phyloP scores from a whole-genome alignment of 208 protist genomes.

The Blastocrithidia nonstop region DNA sequence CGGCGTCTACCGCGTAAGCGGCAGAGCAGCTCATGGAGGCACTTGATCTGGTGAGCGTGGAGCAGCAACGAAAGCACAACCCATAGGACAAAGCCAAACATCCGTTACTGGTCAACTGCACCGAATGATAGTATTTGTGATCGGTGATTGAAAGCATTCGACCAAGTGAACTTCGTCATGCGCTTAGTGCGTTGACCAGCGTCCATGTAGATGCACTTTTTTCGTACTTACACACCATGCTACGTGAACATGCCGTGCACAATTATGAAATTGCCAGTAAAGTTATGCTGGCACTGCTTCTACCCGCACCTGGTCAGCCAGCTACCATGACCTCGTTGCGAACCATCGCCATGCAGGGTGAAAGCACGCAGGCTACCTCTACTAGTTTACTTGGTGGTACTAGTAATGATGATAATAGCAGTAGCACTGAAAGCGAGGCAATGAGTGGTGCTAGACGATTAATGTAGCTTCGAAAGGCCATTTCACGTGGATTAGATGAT shows the following conservation, averaged over 20 bases:
- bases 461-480: constrained; percentile 24
- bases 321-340: constrained; percentile 11
- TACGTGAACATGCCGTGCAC: constrained; percentile 38
- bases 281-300: constrained; percentile 54
- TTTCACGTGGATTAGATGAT: constrained; percentile 47
- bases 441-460: constrained; percentile 44
- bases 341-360: constrained; percentile 32
- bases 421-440: neutral
- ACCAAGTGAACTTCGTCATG: constrained; percentile 68
- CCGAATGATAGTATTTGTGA: constrained; percentile 75
- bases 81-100: constrained; percentile 30
- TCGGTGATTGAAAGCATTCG: constrained; percentile 62
- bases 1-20: constrained; percentile 40
- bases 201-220: constrained; percentile 70
- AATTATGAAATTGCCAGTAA: constrained; percentile 73
- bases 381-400: no score
- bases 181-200: constrained; percentile 64
- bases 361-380: constrained; percentile 47
- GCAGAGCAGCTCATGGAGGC: constrained; percentile 80
- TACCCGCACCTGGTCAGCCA: constrained; percentile 14
- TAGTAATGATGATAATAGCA: neutral
- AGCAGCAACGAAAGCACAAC: constrained; percentile 54
- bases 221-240: constrained; percentile 40
- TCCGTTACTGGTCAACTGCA: constrained; percentile 45
- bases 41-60: constrained; percentile 66